Evolutionary conservation across 2,329 filamentous ascomycete genomes (phyloP).

Genomic region (Akanthomyces uredinophilus): DNA sequence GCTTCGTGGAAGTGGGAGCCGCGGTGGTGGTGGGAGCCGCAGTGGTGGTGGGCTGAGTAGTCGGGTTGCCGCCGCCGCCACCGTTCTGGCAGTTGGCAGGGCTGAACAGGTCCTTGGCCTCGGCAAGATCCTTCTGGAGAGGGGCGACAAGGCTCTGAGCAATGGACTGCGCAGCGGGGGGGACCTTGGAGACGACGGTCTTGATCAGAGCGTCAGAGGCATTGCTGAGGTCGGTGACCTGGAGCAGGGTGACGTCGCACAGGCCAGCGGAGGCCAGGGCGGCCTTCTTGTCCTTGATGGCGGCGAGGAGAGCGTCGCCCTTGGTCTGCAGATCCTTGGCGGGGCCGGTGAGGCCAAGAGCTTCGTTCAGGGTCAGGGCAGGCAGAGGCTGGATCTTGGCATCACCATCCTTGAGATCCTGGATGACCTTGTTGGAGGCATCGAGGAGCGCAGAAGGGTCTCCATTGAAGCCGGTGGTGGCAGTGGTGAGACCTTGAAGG

Average conservation of each 20-base stretch:
- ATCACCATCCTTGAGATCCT: conserved; percentile 18
- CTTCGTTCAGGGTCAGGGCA: conserved; percentile 16
- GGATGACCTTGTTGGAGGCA: conserved; percentile 20
- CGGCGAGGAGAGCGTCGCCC: conserved; percentile 21
- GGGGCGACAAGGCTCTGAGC: conserved; percentile 23
- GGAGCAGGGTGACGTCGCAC: conserved; percentile 23
- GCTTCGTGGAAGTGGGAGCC: conserved; percentile 7
- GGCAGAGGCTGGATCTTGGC: conserved; percentile 16
- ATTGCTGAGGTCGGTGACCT: conserved; percentile 22
- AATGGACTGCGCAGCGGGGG: conserved; percentile 24
- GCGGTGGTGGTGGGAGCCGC: not conserved
- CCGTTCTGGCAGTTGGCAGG: conserved; percentile 27
- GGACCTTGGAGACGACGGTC: conserved; percentile 27
- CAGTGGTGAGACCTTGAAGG: conserved; percentile 21
- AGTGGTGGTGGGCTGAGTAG: not conserved
- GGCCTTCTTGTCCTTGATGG: conserved; percentile 25
- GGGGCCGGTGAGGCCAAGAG: conserved; percentile 18
- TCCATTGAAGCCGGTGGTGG: conserved; percentile 23
- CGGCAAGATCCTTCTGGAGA: conserved; percentile 22
- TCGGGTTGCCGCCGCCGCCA: conserved; percentile 1
- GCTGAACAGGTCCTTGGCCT: conserved; percentile 23
- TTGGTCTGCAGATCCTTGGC: conserved; percentile 23
- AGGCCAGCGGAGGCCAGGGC: conserved; percentile 25
- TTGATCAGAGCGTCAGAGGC: conserved; percentile 25
- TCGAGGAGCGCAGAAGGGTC: conserved; percentile 18